Base-by-base conservation (phyloP, 2,329 filamentous ascomycete species). In the Aureobasidium melanogenum region DNA sequence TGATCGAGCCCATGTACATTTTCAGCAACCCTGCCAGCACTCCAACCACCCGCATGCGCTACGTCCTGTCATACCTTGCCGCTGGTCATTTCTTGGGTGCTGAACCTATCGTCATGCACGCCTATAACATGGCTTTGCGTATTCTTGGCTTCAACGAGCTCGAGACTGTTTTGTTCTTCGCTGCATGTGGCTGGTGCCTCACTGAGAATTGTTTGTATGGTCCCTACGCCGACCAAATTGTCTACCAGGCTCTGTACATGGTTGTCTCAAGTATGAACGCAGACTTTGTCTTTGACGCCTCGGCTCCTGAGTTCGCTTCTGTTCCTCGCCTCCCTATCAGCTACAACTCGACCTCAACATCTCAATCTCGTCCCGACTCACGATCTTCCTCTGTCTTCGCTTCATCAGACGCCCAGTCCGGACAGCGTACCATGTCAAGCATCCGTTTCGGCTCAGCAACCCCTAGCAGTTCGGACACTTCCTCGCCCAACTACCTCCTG, bases 391-490 rank as follows among this genome's bases (percentile, higher is more conserved):
- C 56, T 48, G 34, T 22, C 15, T 58, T 58, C 26, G 41, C 54
- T 19, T 34, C 26, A 19, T 38, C 54, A 12, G 14, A 43, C 56
- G 7, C 41, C 64, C 61, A 65, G 1, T 52, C 61, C 2, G 48
- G 52, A 55, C 79, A 80, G 41, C 81, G 84, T 28, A 75, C 88
- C 12, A 15, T 36, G 28, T 82, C 80, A 63, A 81, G 79, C 64
- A 89, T 91, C 57, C 83, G 85, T 63, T 91, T 91, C 67, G 88
- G 88, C n/a, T 86, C 89, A 65, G 75, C 87, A 22, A 48, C 56
- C 22, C 76, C 83, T 2, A 66, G 69, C 2, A 75, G 75, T 28
- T 73, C 79, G 36, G 74, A 78, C 12, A 73, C 70, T 22, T 67
- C 67, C 4, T 60, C 64, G 5, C 64, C 78, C 32, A 78, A 80